Conservation (phyloP, 2,329 filamentous ascomycete genomes). For the Fusarium compactum region DNA sequence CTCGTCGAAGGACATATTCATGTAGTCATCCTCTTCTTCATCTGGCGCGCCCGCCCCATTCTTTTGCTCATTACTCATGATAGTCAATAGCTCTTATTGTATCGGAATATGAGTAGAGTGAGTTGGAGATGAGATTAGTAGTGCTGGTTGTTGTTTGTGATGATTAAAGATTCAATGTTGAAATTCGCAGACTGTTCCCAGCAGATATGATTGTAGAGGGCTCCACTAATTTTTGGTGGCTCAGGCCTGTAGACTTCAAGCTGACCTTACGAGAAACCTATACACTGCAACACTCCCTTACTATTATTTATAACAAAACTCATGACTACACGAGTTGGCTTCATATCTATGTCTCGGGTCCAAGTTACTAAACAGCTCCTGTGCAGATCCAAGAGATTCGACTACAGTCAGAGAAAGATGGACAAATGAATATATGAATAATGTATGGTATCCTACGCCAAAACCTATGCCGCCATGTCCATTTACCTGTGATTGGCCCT, state of each 20-base stretch:
- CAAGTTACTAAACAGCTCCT: not conserved
- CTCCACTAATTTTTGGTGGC: constrained; percentile 22
- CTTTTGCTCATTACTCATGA: constrained; percentile 27
- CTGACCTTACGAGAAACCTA: not conserved
- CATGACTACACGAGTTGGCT: not conserved
- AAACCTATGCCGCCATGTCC: constrained; percentile 17
- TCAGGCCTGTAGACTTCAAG: not conserved
- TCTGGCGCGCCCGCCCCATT: constrained; percentile 44
- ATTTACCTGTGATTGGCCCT: constrained; percentile 64
- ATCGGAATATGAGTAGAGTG: not conserved
- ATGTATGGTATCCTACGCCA: constrained; percentile 41
- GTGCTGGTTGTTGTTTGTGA: not conserved
- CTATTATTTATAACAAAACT: not conserved
- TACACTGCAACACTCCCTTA: not conserved
- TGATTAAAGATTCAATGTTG: constrained; percentile 9
- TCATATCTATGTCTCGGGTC: not conserved
- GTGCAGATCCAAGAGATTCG: not conserved
- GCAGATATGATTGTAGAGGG: not conserved
- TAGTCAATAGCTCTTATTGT: not conserved
- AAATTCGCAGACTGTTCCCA: not conserved
- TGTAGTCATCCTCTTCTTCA: constrained; percentile 93
- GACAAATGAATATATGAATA: constrained; percentile 25
- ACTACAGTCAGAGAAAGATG: not conserved
- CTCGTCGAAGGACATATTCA: constrained; percentile 92
- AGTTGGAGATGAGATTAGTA: not conserved